Evolutionary conservation across 1,284 basidiomycete genomes (phyloP).

Genomic region (Tranzscheliella williamsii): DNA sequence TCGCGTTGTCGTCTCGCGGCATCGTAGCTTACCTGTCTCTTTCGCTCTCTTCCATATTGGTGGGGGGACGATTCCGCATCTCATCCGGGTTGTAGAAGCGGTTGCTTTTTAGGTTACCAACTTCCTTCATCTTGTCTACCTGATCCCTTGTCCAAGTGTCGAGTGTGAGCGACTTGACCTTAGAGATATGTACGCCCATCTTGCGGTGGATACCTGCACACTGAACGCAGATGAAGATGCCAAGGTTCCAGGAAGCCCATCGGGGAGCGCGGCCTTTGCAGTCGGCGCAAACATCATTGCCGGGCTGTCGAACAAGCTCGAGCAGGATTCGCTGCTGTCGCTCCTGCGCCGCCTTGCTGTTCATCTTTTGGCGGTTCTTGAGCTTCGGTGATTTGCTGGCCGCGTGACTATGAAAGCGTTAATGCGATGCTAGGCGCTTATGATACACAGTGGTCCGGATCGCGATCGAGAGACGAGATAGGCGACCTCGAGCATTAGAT

Average conservation of each 20-base stretch:
- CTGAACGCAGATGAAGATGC: slow-evolving; percentile 66
- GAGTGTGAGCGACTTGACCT: slow-evolving; percentile 78
- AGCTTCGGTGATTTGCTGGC: too few relatives aligned
- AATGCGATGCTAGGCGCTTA: too few relatives aligned
- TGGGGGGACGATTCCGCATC: slow-evolving; percentile 73
- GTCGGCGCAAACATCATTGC: slow-evolving; percentile 84
- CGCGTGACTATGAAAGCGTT: too few relatives aligned
- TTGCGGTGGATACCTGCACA: slow-evolving; percentile 86
- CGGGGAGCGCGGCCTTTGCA: slow-evolving; percentile 75
- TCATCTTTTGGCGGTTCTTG: too few relatives aligned
- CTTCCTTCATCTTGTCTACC: slow-evolving; percentile 74
- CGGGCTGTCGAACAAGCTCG: slow-evolving; percentile 71
- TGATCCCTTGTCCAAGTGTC: slow-evolving; percentile 84
- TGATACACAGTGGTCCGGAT: too few relatives aligned
- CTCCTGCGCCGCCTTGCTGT: slow-evolving; percentile 63
- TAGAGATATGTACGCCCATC: slow-evolving; percentile 70
- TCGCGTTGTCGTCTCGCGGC: too few relatives aligned
- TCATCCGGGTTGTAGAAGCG: slow-evolving; percentile 76
- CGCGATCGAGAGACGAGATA: too few relatives aligned
- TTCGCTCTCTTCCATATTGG: slow-evolving; percentile 75
- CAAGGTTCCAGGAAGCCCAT: slow-evolving; percentile 78
- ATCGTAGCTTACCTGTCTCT: too few relatives aligned
- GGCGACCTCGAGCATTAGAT: too few relatives aligned
- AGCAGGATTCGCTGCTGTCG: slow-evolving; percentile 71
- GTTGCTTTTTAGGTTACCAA: slow-evolving; percentile 78